Evolutionary conservation across 805 yeast genomes (phyloP).

Genomic region (Dipodascopsis uninucleata): DNA sequence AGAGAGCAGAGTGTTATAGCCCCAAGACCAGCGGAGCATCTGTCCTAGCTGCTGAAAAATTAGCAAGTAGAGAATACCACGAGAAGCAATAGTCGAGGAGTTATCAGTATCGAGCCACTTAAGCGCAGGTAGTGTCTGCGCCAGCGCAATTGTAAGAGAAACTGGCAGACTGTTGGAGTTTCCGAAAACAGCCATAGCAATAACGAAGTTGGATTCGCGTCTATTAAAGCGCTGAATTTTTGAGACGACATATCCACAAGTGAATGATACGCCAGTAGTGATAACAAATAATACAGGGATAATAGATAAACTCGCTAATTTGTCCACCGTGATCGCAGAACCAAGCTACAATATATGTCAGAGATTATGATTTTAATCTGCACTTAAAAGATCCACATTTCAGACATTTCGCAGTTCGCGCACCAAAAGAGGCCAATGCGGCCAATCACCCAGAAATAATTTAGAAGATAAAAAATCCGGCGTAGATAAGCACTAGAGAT

Average conservation of each 20-base stretch:
- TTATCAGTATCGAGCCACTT: conserved; percentile 55
- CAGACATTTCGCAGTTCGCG: too few species aligned
- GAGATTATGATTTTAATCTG: not conserved
- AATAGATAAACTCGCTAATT: conserved; percentile 72
- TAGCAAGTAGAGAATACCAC: conserved; percentile 57
- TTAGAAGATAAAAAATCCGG: too few species aligned
- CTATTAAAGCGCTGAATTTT: conserved; percentile 54
- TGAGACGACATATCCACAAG: conserved; percentile 57
- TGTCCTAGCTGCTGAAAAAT: conserved; percentile 68
- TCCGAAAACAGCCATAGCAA: conserved; percentile 96
- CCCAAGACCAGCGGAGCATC: conserved; percentile 68
- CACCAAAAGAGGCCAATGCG: too few species aligned
- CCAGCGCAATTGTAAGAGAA: conserved; percentile 70
- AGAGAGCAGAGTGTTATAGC: conserved; percentile 56
- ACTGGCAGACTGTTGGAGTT: conserved; percentile 94
- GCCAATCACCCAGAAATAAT: too few species aligned
- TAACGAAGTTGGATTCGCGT: conserved; percentile 82
- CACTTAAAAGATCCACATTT: not conserved
- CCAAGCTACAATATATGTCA: conserved; percentile 40
- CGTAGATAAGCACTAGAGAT: too few species aligned
- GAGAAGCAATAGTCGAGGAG: conserved; percentile 55
- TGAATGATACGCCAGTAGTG: conserved; percentile 71
- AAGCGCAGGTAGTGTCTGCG: conserved; percentile 55
- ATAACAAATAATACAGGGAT: conserved; percentile 83
- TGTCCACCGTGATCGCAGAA: conserved; percentile 62